Base-by-base conservation (phyloP, 768 basidiomycete species). In the Lactarius tabidus region DNA sequence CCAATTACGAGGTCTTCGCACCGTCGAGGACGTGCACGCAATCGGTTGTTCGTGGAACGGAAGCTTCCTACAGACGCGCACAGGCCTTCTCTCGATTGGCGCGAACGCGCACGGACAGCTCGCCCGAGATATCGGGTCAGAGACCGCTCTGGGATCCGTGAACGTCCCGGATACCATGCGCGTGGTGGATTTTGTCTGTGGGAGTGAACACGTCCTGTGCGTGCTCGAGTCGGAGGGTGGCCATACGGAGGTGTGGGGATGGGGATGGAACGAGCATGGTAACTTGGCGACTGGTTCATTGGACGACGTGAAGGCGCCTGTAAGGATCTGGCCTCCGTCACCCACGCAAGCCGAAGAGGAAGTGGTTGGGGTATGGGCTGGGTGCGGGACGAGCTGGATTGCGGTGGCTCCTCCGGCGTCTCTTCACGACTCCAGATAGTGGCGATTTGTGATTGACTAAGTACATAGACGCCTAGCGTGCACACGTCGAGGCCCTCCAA, bases 181-280 rank as follows among this genome's bases (percentile, higher is more conserved):
- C 18, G 70, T 69, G 28, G 70, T 65, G n/a, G 64, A 60, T 9
- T 60, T 74, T 35, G 67, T 62, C 28, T 91, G 89, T 63, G 94
- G 95, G 23, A 93, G 90, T 70, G 95, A 98, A 74, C 95, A 98
- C 75, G 83, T 92, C 3, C 75, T 97, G 6, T 54, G 54, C 31
- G 10, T 74, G 70, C 61, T 58, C 67, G 28, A 75, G 18, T 41
- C 73, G 3, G 58, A 73, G 0, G 48, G 53, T 33, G 23, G 28
- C 14, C 6, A 23, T 23, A 15, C 10, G 38, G 60, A 31, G 33
- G 82, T 95, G 0, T 91, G 86, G 84, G 91, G 85, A 0, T 97
- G 95, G 92, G 96, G 96, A 0, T 98, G 96, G 95, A 98, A 98
- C 74, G 96, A 98, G 74, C 96, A 98, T 73, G 96, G 96, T 8